Evolutionary conservation across 495 filamentous ascomycete genomes (phyloP), one percentile per base, ranked within the genome.

Genomic region (Oleoguttula mirabilis): DNA sequence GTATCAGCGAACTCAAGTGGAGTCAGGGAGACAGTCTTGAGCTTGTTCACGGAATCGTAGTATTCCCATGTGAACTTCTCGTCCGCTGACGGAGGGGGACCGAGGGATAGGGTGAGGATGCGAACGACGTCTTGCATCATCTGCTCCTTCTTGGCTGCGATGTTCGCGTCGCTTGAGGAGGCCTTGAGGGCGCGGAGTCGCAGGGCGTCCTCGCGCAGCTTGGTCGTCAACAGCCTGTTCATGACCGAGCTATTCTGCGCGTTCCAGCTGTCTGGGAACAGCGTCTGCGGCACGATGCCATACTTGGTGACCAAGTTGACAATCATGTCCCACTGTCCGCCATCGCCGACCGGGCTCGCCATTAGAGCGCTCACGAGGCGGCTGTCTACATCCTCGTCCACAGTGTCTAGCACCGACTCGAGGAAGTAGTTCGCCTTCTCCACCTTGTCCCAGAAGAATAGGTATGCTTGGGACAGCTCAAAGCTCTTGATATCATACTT

Each of bases 361-460:
- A 84, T 64, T 1, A 92, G 55, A 17, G 64, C 69, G 58, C 84
- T 79, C 10, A 88, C 66, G 10, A 90, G 60, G 15, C 85, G 65
- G 11, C 72, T 67, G 40, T 84, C 80, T 2, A 87, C 66, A 21
- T 76, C 72, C 42, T 82, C 67, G 30, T 75, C 65, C 0, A 70
- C 69, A 0, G 84, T 90, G 41, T 80, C 73, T 28, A 92, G 70
- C 43, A 90, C 75, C 52, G 79, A 76, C 59, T 88, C 83, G 17
- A 90, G 68, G 66, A 90, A 90, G 57, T 70, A 94, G 55, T 92
- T 92, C 6, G 80, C 75, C 58, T 94, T 94, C 62, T 94, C 86
- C 16, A 92, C 71, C 62, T 94, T 94, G 59, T 94, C 85, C 77
- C 81, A 92, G 71, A 84, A 94, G 66, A 87, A 90, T n/a, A 92